Conservation (phyloP, 192 early-diverging fungal species). For the Glomus cerebriforme region DNA sequence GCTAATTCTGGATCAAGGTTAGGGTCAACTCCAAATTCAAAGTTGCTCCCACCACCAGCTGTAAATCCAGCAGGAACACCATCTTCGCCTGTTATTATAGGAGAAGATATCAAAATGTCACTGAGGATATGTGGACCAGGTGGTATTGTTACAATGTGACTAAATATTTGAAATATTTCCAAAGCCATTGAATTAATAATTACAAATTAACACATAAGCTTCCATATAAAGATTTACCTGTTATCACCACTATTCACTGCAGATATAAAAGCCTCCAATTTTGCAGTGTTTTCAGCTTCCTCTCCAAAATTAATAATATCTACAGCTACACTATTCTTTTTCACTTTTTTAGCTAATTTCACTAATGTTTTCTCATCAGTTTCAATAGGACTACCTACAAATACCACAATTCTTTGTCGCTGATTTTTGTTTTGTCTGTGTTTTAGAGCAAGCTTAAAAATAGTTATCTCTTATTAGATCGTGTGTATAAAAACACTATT, state of each 20-base stretch:
- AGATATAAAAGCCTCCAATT: slow-evolving; percentile 87
- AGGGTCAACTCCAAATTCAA: slow-evolving; percentile 95
- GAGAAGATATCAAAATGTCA: slow-evolving; percentile 82
- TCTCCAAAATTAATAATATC: slow-evolving; percentile 97
- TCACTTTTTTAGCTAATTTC: slow-evolving; percentile 91
- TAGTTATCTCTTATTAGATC: not conserved
- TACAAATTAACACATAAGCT: not conserved
- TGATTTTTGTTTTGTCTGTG: slow-evolving; percentile 98
- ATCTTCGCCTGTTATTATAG: slow-evolving; percentile 85
- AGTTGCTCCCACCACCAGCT: slow-evolving; percentile 62
- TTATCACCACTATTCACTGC: slow-evolving; percentile 93
- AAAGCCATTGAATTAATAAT: not conserved
- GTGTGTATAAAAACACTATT: not conserved
- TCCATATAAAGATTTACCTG: slow-evolving; percentile 52
- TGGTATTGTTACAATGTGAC: slow-evolving; percentile 88
- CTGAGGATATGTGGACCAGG: slow-evolving; percentile 92
- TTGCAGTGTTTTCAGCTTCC: slow-evolving; percentile 81
- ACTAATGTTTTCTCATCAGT: slow-evolving; percentile 85
- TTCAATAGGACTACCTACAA: slow-evolving; percentile 87
- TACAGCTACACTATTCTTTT: slow-evolving; percentile 97
- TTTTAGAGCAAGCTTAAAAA: slow-evolving; percentile 80
- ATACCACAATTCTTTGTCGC: slow-evolving; percentile 90
- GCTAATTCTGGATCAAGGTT: slow-evolving; percentile 94
- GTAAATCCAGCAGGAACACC: slow-evolving; percentile 71
- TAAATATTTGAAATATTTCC: no score